Evolutionary conservation across 768 basidiomycete genomes (phyloP), one percentile per base, ranked within the genome.

Genomic region (Melanogaster broomeanus): DNA sequence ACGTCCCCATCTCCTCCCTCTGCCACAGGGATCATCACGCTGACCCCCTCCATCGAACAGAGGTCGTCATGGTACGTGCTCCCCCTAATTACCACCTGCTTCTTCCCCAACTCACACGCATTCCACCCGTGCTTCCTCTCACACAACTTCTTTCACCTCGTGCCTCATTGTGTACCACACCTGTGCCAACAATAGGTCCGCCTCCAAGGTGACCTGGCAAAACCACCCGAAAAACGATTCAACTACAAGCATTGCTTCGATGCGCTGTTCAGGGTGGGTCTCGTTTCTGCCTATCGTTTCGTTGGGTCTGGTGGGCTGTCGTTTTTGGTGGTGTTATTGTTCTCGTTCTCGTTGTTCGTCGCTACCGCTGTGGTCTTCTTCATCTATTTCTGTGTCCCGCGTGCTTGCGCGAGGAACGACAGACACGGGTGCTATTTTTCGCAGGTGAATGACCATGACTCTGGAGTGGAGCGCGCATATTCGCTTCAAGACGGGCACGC

Each of bases 221-320:
- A 94, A 66, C 82, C 90, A 1, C 84, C 86, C 9, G 90, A 91
- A 72, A 90, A 91, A 68, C 78, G 90, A 39, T 88, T 93, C 74
- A 90, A 91, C 61, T 96, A 96, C 68, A 90, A 90, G 73, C 80
- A 95, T 67, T 89, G 87, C 58, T 82, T 95, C 48, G 92, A 95
- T 72, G 93, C 92, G 0, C 74, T 96, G 13, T 90, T 84, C 73
- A 75, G 91, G 47, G 90, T 92, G 66, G 71, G 87, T 79, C 5
- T 40, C 41, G 34, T 25, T 46, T n/a, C n/a, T n/a, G n/a, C n/a
- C n/a, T n/a, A n/a, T n/a, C n/a, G n/a, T n/a, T n/a, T n/a, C n/a
- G n/a, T n/a, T n/a, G n/a, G n/a, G n/a, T n/a, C n/a, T n/a, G n/a
- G n/a, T n/a, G n/a, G n/a, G n/a, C n/a, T n/a, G 6, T 27, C 27